Evolutionary conservation across 2,329 filamentous ascomycete species (phyloP).

Genomic region (Cladophialophora exuberans): DNA sequence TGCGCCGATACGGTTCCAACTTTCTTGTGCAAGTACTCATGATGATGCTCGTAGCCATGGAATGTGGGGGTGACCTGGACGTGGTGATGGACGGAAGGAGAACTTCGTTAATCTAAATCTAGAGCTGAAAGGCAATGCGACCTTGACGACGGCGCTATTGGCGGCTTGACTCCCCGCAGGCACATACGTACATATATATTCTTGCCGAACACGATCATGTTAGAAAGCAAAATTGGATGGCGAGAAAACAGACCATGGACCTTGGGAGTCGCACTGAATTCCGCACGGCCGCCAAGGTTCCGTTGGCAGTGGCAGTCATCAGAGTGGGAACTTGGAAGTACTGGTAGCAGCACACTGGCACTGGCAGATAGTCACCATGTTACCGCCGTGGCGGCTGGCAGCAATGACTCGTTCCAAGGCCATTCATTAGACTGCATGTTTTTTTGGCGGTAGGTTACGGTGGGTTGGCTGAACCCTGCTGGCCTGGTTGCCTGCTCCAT

Average conservation of each 20-base stretch:
- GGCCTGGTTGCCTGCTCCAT: too few relatives aligned
- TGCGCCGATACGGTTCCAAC: background rate
- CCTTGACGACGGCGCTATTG: constrained; percentile 2
- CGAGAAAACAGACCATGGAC: too few relatives aligned
- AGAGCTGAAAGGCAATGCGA: constrained; percentile 6
- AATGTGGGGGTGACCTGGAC: constrained; percentile 23
- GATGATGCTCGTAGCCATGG: constrained; percentile 3
- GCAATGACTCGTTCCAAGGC: background rate
- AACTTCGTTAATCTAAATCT: constrained; percentile 14
- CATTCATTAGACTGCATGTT: background rate
- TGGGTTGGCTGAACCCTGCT: constrained; percentile 7
- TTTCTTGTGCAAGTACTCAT: background rate
- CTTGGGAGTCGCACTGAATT: constrained; percentile 4
- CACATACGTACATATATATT: constrained; percentile 2
- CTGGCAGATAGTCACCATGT: constrained; percentile 10
- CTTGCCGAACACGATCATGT: constrained; percentile 16
- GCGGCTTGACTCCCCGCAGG: background rate
- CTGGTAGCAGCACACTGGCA: background rate
- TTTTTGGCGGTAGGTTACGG: too few relatives aligned
- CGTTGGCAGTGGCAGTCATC: background rate
- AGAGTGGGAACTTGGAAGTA: background rate
- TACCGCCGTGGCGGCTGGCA: constrained; percentile 12
- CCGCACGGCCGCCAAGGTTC: constrained; percentile 12
- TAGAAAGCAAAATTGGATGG: constrained; percentile 15
- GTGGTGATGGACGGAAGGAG: too few relatives aligned